A percentile compares a stretch with the other conserved stretches of the same genome.
Conservation (phyloP, 2,329 filamentous ascomycete genomes). For the Aspergillus sp. region DNA sequence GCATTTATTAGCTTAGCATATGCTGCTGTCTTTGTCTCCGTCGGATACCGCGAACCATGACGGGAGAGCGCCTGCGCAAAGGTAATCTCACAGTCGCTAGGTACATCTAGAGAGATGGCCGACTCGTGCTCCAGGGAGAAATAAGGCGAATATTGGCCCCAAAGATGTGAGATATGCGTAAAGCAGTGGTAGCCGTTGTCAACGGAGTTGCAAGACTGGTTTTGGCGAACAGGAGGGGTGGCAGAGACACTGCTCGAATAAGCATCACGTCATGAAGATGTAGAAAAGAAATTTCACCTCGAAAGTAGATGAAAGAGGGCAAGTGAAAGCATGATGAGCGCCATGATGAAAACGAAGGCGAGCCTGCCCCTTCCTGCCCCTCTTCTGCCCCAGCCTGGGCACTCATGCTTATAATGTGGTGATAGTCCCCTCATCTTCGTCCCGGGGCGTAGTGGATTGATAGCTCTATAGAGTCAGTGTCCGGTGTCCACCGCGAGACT, state of each 20-base stretch:
- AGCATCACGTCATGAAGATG: not conserved
- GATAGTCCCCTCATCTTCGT: constrained; percentile 23
- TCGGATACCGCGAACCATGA: constrained; percentile 84
- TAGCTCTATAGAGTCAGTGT: not conserved
- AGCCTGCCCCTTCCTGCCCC: constrained; percentile 1
- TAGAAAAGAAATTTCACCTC: constrained; percentile 13
- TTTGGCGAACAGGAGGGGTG: not conserved
- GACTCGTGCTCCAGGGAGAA: constrained; percentile 69
- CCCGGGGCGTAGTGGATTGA: constrained; percentile 1
- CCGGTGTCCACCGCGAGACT: not conserved
- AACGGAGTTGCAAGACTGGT: constrained; percentile 55
- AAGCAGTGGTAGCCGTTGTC: constrained; percentile 67
- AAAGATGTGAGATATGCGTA: constrained; percentile 65
- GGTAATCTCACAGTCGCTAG: constrained; percentile 71
- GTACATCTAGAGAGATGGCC: constrained; percentile 63
- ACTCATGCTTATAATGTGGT: constrained; percentile 16
- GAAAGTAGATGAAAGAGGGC: constrained; percentile 19
- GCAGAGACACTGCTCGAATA: constrained; percentile 16
- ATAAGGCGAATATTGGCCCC: constrained; percentile 89
- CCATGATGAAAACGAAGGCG: constrained; percentile 19
- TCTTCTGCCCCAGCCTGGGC: not conserved
- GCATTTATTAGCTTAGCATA: constrained; percentile 69
- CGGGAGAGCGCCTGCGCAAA: constrained; percentile 83
- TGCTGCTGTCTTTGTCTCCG: constrained; percentile 63
- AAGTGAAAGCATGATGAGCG: constrained; percentile 16